Evolutionary conservation across 306 rosid genomes (phyloP).

Genomic region (Prunus campanulata): DNA sequence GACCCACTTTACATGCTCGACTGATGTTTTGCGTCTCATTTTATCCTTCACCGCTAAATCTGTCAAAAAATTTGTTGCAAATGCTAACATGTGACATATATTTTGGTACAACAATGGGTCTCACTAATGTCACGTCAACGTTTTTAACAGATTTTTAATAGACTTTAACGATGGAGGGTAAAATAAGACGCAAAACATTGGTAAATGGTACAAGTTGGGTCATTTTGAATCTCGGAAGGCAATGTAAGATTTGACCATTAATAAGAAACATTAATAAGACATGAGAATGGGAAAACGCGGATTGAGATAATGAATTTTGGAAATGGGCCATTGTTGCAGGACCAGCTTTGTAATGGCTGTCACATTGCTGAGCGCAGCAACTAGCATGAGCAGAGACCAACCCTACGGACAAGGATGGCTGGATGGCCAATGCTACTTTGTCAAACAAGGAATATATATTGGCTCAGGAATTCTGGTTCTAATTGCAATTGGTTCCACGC

Average conservation of each 20-base stretch:
- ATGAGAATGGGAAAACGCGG: background rate
- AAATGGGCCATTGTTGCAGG: conserved; percentile 40
- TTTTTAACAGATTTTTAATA: too few relatives aligned
- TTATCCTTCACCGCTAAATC: fast-evolving
- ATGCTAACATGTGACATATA: too few relatives aligned
- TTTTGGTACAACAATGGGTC: too few relatives aligned
- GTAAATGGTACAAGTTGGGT: too few relatives aligned
- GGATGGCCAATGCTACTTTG: conserved; percentile 77
- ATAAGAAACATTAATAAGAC: background rate
- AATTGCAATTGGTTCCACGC: conserved; percentile 36
- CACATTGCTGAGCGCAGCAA: conserved; percentile 44
- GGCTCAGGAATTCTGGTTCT: conserved; percentile 59
- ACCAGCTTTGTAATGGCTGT: conserved; percentile 61
- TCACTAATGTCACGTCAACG: too few relatives aligned
- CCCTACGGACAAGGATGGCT: conserved; percentile 79
- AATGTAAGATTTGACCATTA: too few relatives aligned
- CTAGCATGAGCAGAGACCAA: conserved; percentile 77
- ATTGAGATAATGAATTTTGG: background rate
- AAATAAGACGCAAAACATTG: fast-evolving
- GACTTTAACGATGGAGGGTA: too few relatives aligned
- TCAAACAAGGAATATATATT: conserved; percentile 48
- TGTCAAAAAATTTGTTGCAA: too few relatives aligned
- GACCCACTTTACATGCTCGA: too few relatives aligned
- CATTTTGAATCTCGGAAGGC: too few relatives aligned
- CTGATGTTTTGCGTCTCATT: fast-evolving